These are phyloP conservation scores for Colletotrichum euphorbiae DNA, from an alignment of 2,329 filamentous ascomycete genomes.

Conservation along the genomic window DNA sequence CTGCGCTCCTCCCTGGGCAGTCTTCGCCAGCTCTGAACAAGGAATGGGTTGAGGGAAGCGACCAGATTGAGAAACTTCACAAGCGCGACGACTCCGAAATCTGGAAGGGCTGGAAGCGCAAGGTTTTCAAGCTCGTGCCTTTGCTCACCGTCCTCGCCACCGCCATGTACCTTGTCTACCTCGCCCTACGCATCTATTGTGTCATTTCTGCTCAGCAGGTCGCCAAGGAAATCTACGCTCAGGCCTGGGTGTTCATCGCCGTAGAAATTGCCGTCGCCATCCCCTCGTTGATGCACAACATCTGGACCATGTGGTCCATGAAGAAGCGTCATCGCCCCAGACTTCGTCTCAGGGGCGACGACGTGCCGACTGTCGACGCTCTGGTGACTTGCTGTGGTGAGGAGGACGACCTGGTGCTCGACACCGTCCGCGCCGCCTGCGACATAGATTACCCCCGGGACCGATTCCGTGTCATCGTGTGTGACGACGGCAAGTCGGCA, in stretches of 20 bases:
- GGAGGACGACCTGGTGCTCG: conserved; percentile 65
- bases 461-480: conserved; percentile 64
- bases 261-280: conserved; percentile 65
- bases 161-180: conserved; percentile 60
- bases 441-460: conserved; percentile 65
- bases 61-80: conserved; percentile 53
- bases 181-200: conserved; percentile 63
- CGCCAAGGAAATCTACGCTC: conserved; percentile 54
- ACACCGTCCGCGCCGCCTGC: conserved; percentile 67
- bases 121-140: conserved; percentile 53
- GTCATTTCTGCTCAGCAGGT: conserved; percentile 62
- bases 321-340: conserved; percentile 66
- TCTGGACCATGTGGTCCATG: conserved; percentile 68
- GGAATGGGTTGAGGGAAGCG: conserved; percentile 48
- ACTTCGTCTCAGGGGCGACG: conserved; percentile 60
- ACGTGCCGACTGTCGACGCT: conserved; percentile 66
- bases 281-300: conserved; percentile 67
- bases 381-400: conserved; percentile 70
- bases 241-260: conserved; percentile 68
- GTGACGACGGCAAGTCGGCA: conserved; percentile 65
- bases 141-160: conserved; percentile 55
- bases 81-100: conserved; percentile 57
- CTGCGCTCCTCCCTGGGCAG: conserved; percentile 52
- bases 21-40: conserved; percentile 46
- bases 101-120: conserved; percentile 58